These are phyloP conservation scores for Beauveria australis DNA, from an alignment of 2,329 filamentous ascomycete genomes.

Conservation along the genomic window DNA sequence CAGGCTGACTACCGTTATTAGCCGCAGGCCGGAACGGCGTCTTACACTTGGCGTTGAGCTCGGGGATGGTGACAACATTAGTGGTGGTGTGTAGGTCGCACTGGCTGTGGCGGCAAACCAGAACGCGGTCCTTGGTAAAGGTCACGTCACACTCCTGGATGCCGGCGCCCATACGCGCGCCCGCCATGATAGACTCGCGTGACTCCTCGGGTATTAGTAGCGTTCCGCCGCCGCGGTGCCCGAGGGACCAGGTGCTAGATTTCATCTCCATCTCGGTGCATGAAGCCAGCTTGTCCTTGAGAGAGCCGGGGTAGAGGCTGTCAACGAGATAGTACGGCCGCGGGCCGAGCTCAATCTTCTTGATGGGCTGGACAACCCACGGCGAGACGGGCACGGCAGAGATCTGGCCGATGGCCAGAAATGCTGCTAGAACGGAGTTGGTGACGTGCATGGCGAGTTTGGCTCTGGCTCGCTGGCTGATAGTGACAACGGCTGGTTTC, in stretches of 20 bases:
- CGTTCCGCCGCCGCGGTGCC: constrained; percentile 53
- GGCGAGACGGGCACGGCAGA: constrained; percentile 16
- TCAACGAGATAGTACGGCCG: constrained; percentile 57
- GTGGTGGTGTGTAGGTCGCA: constrained; percentile 63
- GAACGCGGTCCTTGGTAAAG: constrained; percentile 55
- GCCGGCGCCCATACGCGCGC: constrained; percentile 59
- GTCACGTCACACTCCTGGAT: constrained; percentile 60
- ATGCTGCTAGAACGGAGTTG: constrained; percentile 20
- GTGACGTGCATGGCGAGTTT: constrained; percentile 25
- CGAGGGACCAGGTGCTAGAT: constrained; percentile 49
- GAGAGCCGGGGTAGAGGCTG: constrained; percentile 49
- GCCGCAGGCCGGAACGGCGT: constrained; percentile 50
- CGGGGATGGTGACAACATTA: constrained; percentile 54
- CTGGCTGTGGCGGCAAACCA: constrained; percentile 61
- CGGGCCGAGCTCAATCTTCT: constrained; percentile 50
- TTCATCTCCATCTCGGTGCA: constrained; percentile 48
- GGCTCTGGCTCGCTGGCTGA: too few relatives aligned
- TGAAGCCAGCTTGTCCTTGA: constrained; percentile 51
- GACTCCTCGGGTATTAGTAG: constrained; percentile 59
- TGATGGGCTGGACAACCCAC: constrained; percentile 26
- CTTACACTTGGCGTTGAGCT: constrained; percentile 57
- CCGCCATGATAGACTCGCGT: constrained; percentile 49
- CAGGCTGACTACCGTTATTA: constrained; percentile 32
- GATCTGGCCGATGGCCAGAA: constrained; percentile 21
- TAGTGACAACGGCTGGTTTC: neutral